These are phyloP conservation scores for Styphnolobium japonicum DNA, from an alignment of 306 rosid genomes.

Conservation along the genomic window DNA sequence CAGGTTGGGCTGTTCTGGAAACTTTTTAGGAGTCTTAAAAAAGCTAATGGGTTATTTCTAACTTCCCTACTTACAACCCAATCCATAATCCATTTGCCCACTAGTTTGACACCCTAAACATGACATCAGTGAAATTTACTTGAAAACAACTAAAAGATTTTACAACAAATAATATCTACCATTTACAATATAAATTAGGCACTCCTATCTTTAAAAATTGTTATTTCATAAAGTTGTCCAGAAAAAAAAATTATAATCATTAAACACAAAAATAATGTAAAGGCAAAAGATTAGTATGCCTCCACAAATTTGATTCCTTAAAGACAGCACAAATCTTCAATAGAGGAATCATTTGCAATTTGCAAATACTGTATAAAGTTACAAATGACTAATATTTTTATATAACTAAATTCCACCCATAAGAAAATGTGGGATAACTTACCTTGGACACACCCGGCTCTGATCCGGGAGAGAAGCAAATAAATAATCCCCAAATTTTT, in stretches of 20 bases:
- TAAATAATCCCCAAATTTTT: slow-evolving; percentile 66
- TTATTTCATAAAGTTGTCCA: no score
- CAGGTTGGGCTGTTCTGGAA: no score
- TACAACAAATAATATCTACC: background rate
- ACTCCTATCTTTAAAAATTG: background rate
- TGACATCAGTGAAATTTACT: background rate
- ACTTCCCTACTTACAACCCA: background rate
- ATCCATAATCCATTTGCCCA: background rate
- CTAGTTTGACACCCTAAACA: background rate
- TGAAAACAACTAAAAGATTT: background rate
- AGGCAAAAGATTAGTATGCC: background rate
- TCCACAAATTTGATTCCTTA: no score
- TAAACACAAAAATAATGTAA: background rate
- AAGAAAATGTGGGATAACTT: slow-evolving; percentile 9
- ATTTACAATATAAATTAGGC: background rate
- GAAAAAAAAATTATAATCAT: background rate
- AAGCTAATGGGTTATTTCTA: background rate
- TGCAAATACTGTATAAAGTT: background rate
- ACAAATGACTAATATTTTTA: background rate
- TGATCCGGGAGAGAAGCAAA: slow-evolving; percentile 67
- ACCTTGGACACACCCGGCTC: slow-evolving; percentile 87
- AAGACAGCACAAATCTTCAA: background rate
- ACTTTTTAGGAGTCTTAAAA: background rate
- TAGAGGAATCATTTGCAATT: background rate
- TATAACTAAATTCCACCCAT: background rate